Evolutionary conservation across 2,329 filamentous ascomycete genomes (phyloP).

Genomic region (Ophiocordyceps sinensis): DNA sequence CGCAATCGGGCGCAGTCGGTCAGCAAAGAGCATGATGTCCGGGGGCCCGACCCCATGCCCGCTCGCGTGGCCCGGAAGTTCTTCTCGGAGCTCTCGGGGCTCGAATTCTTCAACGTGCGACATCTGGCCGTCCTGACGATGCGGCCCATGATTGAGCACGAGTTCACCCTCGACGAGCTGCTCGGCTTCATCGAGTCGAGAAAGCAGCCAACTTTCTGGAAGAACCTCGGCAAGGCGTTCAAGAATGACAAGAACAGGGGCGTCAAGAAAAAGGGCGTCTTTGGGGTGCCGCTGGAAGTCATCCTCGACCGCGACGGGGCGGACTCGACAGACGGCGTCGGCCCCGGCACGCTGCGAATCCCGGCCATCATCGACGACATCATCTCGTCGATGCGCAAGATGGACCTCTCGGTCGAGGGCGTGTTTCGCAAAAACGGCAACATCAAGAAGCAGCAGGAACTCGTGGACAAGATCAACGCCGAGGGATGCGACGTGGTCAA

Average conservation of each 20-base stretch:
- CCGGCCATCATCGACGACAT: slow-evolving; percentile 93
- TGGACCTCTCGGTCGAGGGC: slow-evolving; percentile 97
- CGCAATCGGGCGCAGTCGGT: slow-evolving; percentile 49
- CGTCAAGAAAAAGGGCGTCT: slow-evolving; percentile 84
- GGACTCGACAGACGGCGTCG: slow-evolving; percentile 94
- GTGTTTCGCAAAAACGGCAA: slow-evolving; percentile 99
- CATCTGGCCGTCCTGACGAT: slow-evolving; percentile 91
- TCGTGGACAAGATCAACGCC: slow-evolving; percentile 73
- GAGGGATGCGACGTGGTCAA: slow-evolving; percentile 77
- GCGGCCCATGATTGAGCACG: slow-evolving; percentile 76
- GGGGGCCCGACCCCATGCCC: slow-evolving; percentile 36
- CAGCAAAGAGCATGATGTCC: slow-evolving; percentile 34
- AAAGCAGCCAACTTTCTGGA: slow-evolving; percentile 87
- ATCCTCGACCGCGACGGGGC: slow-evolving; percentile 89
- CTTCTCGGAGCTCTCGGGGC: slow-evolving; percentile 86
- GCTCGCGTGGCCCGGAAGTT: slow-evolving; percentile 57
- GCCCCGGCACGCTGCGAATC: slow-evolving; percentile 77
- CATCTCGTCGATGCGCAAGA: slow-evolving; percentile 88
- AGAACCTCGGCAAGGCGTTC: slow-evolving; percentile 93
- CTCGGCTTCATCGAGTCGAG: slow-evolving; percentile 84
- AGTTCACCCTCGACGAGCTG: slow-evolving; percentile 89
- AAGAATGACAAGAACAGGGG: slow-evolving; percentile 68
- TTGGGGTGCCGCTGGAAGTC: slow-evolving; percentile 75
- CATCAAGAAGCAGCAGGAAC: slow-evolving; percentile 80
- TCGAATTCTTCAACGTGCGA: slow-evolving; percentile 95